Conservation (phyloP, 768 basidiomycete species). For the Cystobasidium tubakii region DNA sequence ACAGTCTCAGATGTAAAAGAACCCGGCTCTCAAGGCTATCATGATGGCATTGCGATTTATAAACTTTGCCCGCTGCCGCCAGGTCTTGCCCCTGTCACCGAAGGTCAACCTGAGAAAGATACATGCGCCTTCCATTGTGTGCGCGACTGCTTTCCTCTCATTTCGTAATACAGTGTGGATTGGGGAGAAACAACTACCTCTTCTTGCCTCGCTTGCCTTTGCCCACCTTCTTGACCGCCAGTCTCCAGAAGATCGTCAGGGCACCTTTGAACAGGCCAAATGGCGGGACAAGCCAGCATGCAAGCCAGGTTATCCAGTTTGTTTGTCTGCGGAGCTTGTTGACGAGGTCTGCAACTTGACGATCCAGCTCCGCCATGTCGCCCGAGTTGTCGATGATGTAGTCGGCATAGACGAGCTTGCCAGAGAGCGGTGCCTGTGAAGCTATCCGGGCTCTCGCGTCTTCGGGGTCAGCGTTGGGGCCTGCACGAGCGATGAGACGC, state of each 20-base stretch:
- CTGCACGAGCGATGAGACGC: slow-evolving; percentile 67
- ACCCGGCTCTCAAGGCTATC: neutral
- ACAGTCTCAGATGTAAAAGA: neutral
- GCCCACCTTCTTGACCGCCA: slow-evolving; percentile 42
- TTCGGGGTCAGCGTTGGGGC: slow-evolving; percentile 57
- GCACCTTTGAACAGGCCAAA: slow-evolving; percentile 50
- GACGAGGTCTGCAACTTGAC: slow-evolving; percentile 55
- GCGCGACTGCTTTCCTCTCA: too few species aligned
- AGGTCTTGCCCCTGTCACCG: too few species aligned
- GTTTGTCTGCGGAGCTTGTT: slow-evolving; percentile 49
- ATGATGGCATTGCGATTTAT: too few species aligned
- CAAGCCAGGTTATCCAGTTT: slow-evolving; percentile 51
- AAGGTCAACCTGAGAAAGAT: too few species aligned
- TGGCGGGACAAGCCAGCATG: slow-evolving; percentile 56
- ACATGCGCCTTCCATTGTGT: neutral
- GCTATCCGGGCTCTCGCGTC: slow-evolving; percentile 69
- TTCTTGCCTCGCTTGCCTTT: slow-evolving; percentile 44
- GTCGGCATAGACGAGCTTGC: slow-evolving; percentile 80
- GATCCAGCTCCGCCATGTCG: slow-evolving; percentile 61
- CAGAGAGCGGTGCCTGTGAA: slow-evolving; percentile 70
- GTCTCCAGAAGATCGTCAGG: slow-evolving; percentile 41
- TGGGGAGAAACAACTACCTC: neutral
- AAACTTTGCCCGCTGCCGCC: neutral
- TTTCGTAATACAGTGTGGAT: too few species aligned
- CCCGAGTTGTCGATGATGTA: slow-evolving; percentile 84